Evolutionary conservation across 768 basidiomycete genomes (phyloP), one percentile per base, ranked within the genome.

Genomic region (Tylopilus plumbeoviolaceoides): DNA sequence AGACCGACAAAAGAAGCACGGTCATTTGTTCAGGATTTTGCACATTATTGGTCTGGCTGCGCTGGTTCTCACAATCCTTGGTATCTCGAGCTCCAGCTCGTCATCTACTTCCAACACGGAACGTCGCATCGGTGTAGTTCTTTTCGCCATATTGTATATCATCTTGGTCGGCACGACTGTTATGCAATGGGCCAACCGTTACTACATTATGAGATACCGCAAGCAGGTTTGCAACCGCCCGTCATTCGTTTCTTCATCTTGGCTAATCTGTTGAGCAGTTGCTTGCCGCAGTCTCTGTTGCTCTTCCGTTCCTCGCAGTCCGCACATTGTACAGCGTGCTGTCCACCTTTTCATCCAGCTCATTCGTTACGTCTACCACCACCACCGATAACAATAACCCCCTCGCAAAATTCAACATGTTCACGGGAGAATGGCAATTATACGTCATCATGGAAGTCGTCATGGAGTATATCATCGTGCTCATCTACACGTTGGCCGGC

Each of bases 281-380:
- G 14, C 75, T 88, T 38, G 57, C 61, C 27, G 84, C 82, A 25
- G 68, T 85, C 42, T 71, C 80, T 20, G 25, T 69, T 44, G 82
- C 81, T 9, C 69, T 87, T 14, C 84, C 84, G 5, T 80, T 85
- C 67, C 71, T 88, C 30, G 79, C 77, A 17, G 77, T 80, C 31
- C 67, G 67, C 11, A 50, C 63, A 14, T 21, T 69, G 4, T 87
- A 87, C 60, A 73, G 77, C 41, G 67, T 87, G 33, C 73, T 87
- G 39, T 73, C 78, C 25, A 78, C 78, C 7, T 87, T 78, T 71
- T 82, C 83, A 40, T 66, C 69, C 18, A 50, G 45, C 20, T 70
- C 84, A 15, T 72, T 75, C 12, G 72, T 4, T 5, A 14, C 33
- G 33, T 14, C 33, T 17, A 50, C 76, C 21, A 48, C 53, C 14